Evolutionary conservation across 225 moss, liverwort and hornwort genomes (phyloP).

Genomic region (Marchantia polymorpha): DNA sequence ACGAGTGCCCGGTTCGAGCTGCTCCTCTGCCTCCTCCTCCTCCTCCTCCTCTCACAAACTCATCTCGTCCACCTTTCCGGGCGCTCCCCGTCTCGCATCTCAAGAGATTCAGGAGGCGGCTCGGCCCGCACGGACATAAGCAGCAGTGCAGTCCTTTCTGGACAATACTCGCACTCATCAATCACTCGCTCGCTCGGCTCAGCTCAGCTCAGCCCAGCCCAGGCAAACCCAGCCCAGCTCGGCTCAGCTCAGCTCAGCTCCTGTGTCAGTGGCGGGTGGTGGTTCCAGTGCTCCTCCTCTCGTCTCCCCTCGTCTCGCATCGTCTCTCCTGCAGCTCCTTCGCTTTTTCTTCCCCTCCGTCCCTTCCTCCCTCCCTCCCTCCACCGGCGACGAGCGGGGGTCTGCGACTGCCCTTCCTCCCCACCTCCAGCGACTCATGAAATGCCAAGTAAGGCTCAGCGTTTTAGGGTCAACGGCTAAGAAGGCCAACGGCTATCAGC

Average conservation of each 20-base stretch:
- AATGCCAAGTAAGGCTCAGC: not conserved
- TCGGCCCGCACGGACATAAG: conserved; percentile 14
- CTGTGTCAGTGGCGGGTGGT: conserved; percentile 11
- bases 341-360: not conserved
- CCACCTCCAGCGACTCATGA: not conserved
- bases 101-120: conserved; percentile 11
- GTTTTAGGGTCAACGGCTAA: conserved; percentile 18
- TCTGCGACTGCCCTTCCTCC: not conserved
- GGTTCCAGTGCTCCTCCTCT: not conserved
- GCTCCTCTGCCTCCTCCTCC: too few relatives aligned
- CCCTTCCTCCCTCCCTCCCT: not conserved
- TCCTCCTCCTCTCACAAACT: too few relatives aligned
- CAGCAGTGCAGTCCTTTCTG: conserved; percentile 8
- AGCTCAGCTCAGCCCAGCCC: too few relatives aligned
- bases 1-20: not conserved
- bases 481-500: conserved; percentile 19
- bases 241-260: not conserved
- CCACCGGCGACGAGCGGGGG: not conserved
- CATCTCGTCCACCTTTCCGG: not conserved
- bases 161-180: conserved; percentile 9
- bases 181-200: conserved; percentile 1
- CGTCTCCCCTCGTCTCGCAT: too few relatives aligned
- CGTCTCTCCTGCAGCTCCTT: not conserved
- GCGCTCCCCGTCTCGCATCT: conserved; percentile 12
- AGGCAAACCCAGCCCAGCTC: too few relatives aligned